Evolutionary conservation across 805 yeast species (phyloP).

Genomic region (Pichia membranifaciens): DNA sequence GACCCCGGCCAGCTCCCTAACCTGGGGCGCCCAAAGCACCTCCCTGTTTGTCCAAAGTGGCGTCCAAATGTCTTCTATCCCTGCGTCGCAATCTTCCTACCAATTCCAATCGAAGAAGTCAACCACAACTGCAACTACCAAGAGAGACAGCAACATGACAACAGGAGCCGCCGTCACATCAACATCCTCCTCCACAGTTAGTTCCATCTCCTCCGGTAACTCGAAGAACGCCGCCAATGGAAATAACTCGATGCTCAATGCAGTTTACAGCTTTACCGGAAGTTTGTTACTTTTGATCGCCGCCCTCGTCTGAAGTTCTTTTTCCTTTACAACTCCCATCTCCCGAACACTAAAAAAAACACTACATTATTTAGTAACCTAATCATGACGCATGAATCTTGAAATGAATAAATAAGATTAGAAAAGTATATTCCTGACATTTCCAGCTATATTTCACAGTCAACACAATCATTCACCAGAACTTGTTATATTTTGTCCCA

Average conservation of each 20-base stretch:
- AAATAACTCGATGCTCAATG: background rate
- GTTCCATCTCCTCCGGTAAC: constrained; percentile 4
- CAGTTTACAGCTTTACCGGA: too few species aligned
- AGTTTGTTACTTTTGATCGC: too few species aligned
- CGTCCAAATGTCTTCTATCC: constrained; percentile 7
- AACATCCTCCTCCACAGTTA: constrained; percentile 1
- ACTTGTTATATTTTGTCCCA: too few species aligned
- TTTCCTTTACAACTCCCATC: too few species aligned
- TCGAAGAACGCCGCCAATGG: background rate
- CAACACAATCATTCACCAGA: too few species aligned
- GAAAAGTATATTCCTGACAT: too few species aligned
- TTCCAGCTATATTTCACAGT: too few species aligned
- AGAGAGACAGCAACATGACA: background rate
- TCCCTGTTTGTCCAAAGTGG: constrained; percentile 2
- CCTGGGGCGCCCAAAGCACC: constrained; percentile 26
- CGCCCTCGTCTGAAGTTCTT: too few species aligned
- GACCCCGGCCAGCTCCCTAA: constrained; percentile 39
- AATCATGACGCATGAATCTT: too few species aligned
- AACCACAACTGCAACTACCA: constrained; percentile 1
- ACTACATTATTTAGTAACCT: too few species aligned
- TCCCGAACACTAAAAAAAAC: too few species aligned
- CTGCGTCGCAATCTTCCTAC: constrained; percentile 2
- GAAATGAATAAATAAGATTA: too few species aligned
- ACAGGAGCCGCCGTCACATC: background rate
- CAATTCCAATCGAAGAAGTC: background rate